Base-by-base conservation (phyloP, 768 basidiomycete genomes). In the Amanita pseudoporphyria region DNA sequence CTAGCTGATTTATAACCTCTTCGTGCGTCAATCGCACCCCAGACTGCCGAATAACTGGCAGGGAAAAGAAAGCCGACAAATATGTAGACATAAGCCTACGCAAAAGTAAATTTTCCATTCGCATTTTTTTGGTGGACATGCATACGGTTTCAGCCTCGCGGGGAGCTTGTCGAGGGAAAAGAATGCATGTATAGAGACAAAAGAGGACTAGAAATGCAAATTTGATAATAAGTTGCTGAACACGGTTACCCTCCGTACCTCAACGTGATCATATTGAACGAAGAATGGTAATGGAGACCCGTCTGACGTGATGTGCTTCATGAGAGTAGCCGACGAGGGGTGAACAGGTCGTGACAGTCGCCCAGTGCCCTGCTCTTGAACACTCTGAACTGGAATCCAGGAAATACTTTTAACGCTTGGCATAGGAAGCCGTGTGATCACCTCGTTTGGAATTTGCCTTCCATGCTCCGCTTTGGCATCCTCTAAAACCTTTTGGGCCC, bases 181-280 rank as follows among this genome's bases (percentile, higher is more conserved):
- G 53, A 82, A 77, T 6, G 81, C 85, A 55, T 85, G 76, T 26
- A 98, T 68, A 14, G 81, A 78, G 50, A 97, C 81, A 63, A 99
- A 98, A 59, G 95, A 91, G 6, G 95, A 98, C 88, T 96, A 16
- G 54, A 41, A 32, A 33, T 54, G 51, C 24, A 43, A 30, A 13
- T 35, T 52, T 40, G 43, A 46, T n/a, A 7, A 47, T 26, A 45
- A 35, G 49, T 14, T 54, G 21, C 26, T 26, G 10, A 35, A 14
- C n/a, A 49, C 7, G 36, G 44, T 46, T 49, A 22, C 49, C 31
- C 18, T 21, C 18, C 66, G 36, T 43, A 87, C 93, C 71, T 91
- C 78, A 42, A 95, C 91, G 63, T 94, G 89, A 58, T 96, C 87
- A 59, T 90, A 99, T 60, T 96, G 85, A 9, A 95, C 79, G 62